These are phyloP conservation scores for Ceratobasidium sp. DNA, from an alignment of 1,284 basidiomycete genomes.

Conservation along the genomic window DNA sequence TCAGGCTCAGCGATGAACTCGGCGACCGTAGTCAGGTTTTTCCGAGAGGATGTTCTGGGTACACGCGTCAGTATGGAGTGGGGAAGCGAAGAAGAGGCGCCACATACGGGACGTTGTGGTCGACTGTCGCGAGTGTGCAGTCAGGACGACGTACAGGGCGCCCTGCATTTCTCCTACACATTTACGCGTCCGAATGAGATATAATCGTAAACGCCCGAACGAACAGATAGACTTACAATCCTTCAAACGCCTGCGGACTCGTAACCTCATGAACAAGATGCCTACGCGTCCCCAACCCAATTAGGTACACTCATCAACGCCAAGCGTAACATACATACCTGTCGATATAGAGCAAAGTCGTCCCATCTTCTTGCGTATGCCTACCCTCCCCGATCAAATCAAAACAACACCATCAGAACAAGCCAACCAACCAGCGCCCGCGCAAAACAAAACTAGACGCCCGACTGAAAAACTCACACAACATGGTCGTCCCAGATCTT, in stretches of 20 bases:
- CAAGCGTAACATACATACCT: too few species aligned
- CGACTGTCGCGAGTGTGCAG: slow-evolving; percentile 94
- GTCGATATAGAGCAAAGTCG: slow-evolving; percentile 94
- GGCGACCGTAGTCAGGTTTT: slow-evolving; percentile 81
- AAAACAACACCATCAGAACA: slow-evolving; percentile 3
- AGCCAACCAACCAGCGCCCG: slow-evolving; percentile 29
- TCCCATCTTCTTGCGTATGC: slow-evolving; percentile 82
- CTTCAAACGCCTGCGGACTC: slow-evolving; percentile 96
- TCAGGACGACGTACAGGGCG: slow-evolving; percentile 90
- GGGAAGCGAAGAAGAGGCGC: not conserved
- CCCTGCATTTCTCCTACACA: slow-evolving; percentile 78
- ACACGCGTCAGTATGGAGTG: not conserved
- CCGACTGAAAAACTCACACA: slow-evolving; percentile 78
- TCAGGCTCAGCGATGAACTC: slow-evolving; percentile 91
- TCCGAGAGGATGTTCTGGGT: slow-evolving; percentile 85
- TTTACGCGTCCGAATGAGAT: slow-evolving; percentile 39
- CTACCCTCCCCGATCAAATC: slow-evolving; percentile 57
- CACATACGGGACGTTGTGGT: slow-evolving; percentile 95
- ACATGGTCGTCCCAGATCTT: slow-evolving; percentile 98
- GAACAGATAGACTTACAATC: slow-evolving; percentile 71
- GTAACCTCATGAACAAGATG: slow-evolving; percentile 98
- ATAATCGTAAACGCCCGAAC: not conserved
- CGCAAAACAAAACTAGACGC: not conserved
- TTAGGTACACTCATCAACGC: too few species aligned
- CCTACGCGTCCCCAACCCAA: too few species aligned